Evolutionary conservation across 371 early-diverging fungal genomes (phyloP).

Genomic region (Mucor lusitanicus): DNA sequence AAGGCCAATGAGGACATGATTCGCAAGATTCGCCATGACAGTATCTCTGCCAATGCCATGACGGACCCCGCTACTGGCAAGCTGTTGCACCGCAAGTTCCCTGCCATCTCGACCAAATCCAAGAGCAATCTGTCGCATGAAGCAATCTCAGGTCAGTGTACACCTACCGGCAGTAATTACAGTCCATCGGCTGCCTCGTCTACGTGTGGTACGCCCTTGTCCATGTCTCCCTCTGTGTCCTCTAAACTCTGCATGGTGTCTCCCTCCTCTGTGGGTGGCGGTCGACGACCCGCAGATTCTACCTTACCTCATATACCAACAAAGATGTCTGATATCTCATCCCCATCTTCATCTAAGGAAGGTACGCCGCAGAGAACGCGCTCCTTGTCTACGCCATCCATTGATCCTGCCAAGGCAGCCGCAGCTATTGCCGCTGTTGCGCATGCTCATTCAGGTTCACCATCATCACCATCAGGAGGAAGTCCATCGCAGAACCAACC

Average conservation of each 20-base stretch:
- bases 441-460: background rate
- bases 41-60: constrained; percentile 29
- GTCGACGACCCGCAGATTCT: constrained; percentile 4
- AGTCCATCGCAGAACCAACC: background rate
- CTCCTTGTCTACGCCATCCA: constrained; percentile 24
- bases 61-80: constrained; percentile 8
- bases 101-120: constrained; percentile 1
- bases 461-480: background rate
- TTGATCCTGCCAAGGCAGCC: constrained; percentile 21
- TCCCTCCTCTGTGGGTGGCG: background rate
- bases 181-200: constrained; percentile 16
- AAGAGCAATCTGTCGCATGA: constrained; percentile 8
- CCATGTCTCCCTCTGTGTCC: constrained; percentile 30
- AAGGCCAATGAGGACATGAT: constrained; percentile 87
- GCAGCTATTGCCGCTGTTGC: constrained; percentile 19
- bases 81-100: constrained; percentile 13
- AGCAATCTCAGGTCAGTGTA: constrained; percentile 10
- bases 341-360: constrained; percentile 18
- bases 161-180: constrained; percentile 6
- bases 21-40: constrained; percentile 61
- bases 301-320: constrained; percentile 26
- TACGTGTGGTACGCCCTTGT: constrained; percentile 18
- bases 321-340: constrained; percentile 22
- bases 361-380: constrained; percentile 17
- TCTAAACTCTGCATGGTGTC: constrained; percentile 19